A percentile compares a stretch with the other conserved stretches of the same genome.
phyloP scores from a whole-genome alignment of 2,329 filamentous ascomycete species.

The Daldinia sp. region DNA sequence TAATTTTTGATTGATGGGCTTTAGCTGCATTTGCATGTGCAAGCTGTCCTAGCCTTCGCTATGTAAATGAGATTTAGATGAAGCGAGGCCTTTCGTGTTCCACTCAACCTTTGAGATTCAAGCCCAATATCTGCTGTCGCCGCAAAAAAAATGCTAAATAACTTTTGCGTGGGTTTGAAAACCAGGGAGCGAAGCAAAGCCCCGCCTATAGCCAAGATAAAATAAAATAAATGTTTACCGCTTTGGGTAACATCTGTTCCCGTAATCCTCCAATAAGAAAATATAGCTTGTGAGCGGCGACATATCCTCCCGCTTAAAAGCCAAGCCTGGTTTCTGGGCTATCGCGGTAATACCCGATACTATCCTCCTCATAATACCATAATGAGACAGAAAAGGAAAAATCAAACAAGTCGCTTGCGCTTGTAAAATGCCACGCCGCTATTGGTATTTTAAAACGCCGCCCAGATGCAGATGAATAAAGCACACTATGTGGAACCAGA shows the following conservation, averaged over 20 bases:
- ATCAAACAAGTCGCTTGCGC: constrained; percentile 43
- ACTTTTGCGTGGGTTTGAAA: constrained; percentile 24
- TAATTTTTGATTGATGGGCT: constrained; percentile 22
- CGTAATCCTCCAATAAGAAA: constrained; percentile 40
- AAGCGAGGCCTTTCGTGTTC: constrained; percentile 31
- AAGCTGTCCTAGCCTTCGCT: constrained; percentile 25
- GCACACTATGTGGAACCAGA: constrained; percentile 39
- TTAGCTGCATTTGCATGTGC: constrained; percentile 16
- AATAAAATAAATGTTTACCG: constrained; percentile 41
- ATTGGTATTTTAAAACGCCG: constrained; percentile 49
- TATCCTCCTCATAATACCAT: constrained; percentile 8
- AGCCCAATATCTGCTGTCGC: constrained; percentile 13
- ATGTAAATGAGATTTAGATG: constrained; percentile 32
- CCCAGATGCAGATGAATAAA: constrained; percentile 48
- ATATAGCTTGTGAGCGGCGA: constrained; percentile 44
- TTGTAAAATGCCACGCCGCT: constrained; percentile 47
- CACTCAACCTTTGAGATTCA: constrained; percentile 43
- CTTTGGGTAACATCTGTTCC: constrained; percentile 39
- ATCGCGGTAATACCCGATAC: constrained; percentile 30
- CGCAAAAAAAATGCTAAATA: background rate
- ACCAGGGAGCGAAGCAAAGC: constrained; percentile 44
- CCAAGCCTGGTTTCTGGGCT: constrained; percentile 33
- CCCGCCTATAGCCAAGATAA: constrained; percentile 28
- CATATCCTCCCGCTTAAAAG: constrained; percentile 32
- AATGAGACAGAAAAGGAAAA: constrained; percentile 30